Conservation (phyloP, 306 rosid species). For the Rosa chinensis region DNA sequence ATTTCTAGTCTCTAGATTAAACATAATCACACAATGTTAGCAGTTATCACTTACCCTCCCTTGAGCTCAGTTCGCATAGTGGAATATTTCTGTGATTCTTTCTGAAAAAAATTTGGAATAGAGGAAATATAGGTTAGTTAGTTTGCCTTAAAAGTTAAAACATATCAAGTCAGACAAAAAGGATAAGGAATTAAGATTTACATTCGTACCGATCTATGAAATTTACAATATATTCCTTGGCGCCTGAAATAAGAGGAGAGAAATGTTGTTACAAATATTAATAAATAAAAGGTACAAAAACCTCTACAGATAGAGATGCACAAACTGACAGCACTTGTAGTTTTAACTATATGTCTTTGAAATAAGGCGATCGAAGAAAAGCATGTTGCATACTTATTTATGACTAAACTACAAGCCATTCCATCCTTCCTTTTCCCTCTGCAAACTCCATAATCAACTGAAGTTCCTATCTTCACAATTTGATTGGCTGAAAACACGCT, state of each 20-base stretch:
- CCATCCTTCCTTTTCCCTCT: slow-evolving; percentile 80
- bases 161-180: slow-evolving; percentile 17
- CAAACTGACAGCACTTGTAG: background rate
- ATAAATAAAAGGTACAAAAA: slow-evolving; percentile 20
- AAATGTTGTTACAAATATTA: slow-evolving; percentile 22
- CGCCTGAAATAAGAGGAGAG: slow-evolving; percentile 60
- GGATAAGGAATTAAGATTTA: slow-evolving; percentile 11
- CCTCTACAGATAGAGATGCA: background rate
- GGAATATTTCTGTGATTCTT: slow-evolving; percentile 68
- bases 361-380: background rate
- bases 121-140: background rate
- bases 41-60: slow-evolving; percentile 71
- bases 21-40: slow-evolving; percentile 1
- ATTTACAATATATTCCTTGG: slow-evolving; percentile 70
- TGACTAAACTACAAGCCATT: slow-evolving; percentile 62
- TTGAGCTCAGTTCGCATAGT: slow-evolving; percentile 77
- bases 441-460: slow-evolving; percentile 89
- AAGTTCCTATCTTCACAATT: slow-evolving; percentile 76
- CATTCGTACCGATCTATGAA: slow-evolving; percentile 73
- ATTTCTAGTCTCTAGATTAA: background rate
- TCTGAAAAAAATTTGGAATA: slow-evolving; percentile 41
- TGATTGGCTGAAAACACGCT: slow-evolving; percentile 65
- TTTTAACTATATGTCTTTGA: background rate
- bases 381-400: slow-evolving; percentile 58
- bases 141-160: background rate